phyloP scores from a whole-genome alignment of 805 yeast genomes.

The Nakazawaea ambrosiae region DNA sequence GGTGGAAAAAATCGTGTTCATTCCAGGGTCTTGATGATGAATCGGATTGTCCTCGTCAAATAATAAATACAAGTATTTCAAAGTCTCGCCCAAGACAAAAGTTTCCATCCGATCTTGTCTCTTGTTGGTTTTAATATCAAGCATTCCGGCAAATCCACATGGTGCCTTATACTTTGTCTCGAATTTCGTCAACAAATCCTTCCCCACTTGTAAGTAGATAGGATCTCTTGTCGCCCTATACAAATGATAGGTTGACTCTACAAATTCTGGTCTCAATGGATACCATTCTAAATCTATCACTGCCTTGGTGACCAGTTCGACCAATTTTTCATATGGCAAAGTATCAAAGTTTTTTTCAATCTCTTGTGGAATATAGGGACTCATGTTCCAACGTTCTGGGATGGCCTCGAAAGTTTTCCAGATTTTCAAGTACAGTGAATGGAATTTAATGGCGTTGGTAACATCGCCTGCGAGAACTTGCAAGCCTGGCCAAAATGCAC shows the following conservation, averaged over 20 bases:
- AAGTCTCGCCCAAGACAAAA: constrained; percentile 80
- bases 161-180: constrained; percentile 42
- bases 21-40: constrained; percentile 21
- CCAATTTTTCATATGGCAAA: constrained; percentile 16
- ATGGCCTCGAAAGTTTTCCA: constrained; percentile 78
- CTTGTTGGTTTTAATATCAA: constrained; percentile 56
- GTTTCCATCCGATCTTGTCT: constrained; percentile 84
- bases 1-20: constrained; percentile 57
- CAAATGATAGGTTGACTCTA: constrained; percentile 80
- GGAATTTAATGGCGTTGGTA: constrained; percentile 53
- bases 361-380: constrained; percentile 16
- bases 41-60: constrained; percentile 66
- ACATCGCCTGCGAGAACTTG: constrained; percentile 75
- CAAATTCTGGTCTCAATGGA: constrained; percentile 86
- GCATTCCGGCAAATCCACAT: constrained; percentile 81
- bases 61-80: constrained; percentile 73
- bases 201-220: constrained; percentile 70
- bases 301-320: constrained; percentile 17
- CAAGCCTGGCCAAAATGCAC: constrained; percentile 87
- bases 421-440: constrained; percentile 58
- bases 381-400: constrained; percentile 79
- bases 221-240: constrained; percentile 86
- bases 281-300: constrained; percentile 75
- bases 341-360: constrained; percentile 13
- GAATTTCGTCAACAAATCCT: constrained; percentile 50